Base-by-base conservation (phyloP, 2,329 filamentous ascomycete species). In the Emergomyces pasteurianus region DNA sequence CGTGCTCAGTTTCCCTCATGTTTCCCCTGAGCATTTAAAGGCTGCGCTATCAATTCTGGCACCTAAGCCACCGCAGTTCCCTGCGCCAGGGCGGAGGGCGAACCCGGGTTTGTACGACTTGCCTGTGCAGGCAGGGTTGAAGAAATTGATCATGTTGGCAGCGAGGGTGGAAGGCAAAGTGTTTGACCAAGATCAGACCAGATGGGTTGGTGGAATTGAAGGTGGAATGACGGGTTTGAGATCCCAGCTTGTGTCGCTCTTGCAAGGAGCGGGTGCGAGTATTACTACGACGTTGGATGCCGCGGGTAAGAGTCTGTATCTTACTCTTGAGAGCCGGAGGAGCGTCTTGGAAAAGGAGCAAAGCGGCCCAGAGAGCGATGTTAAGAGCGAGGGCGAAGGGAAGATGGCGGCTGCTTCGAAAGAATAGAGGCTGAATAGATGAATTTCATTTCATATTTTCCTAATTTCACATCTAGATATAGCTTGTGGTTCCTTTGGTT, bases 61-160 rank as follows among this genome's bases (percentile, higher is more conserved):
- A 0, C 92, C 92, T 0, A 83, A 83, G 61, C 77, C 85, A 1
- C 83, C 85, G 2, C 78, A 82, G 6, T 97, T 95, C 73, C 87
- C 91, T 0, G 85, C 89, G 3, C 92, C 92, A 1, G 84, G 83
- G 58, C 82, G 90, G 63, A 87, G 82, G 73, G 86, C 84, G 67
- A 90, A 83, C 68, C 91, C 92, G 0, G 86, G 86, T 14, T 96
- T 91, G 75, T 83, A 95, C 73, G 92, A 96, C 60, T 81, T 84
- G 0, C 74, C 81, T 1, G 89, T 92, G 60, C 92, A 96, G 75
- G 83, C 79, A 65, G 94, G 89, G 8, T 73, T 99, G 67, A 85
- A 90, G 69, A 99, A 99, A 77, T 76, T 99, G 64, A 80, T 95
- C 73, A 76, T 99, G 40, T 77, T 99, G 16, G 94, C 91, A 59